phyloP scores from a whole-genome alignment of 2,329 filamentous ascomycete genomes.

The Cordyceps cateniannulata region DNA sequence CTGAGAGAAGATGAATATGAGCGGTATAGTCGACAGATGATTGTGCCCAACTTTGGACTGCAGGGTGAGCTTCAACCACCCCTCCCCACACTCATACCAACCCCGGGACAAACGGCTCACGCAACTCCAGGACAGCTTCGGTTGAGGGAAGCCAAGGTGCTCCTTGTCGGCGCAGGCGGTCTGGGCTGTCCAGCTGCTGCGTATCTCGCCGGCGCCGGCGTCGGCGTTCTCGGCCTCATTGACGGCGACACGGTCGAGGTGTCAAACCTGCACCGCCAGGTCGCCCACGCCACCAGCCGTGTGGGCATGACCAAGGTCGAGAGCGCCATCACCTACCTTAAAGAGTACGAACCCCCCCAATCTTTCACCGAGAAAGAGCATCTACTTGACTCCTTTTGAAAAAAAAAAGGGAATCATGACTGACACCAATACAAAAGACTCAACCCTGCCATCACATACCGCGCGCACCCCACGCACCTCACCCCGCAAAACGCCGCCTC shows the following conservation, averaged over 20 bases:
- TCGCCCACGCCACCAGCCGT: constrained; percentile 66
- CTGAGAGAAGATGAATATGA: constrained; percentile 68
- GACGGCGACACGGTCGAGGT: constrained; percentile 84
- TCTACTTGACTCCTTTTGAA: no score
- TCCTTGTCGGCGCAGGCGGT: constrained; percentile 83
- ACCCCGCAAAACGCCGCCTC: constrained; percentile 59
- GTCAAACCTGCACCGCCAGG: constrained; percentile 89
- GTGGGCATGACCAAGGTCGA: constrained; percentile 76
- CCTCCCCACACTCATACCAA: neutral
- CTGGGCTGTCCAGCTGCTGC: constrained; percentile 85
- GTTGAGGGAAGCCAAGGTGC: constrained; percentile 62
- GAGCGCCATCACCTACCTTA: constrained; percentile 59
- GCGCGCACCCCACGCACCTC: constrained; percentile 57
- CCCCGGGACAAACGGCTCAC: neutral
- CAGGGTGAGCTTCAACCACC: constrained; percentile 46
- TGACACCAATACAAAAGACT: constrained; percentile 42
- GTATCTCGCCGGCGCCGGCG: constrained; percentile 86
- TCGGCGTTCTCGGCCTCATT: constrained; percentile 75
- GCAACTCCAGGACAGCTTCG: constrained; percentile 60
- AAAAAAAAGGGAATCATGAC: no score
- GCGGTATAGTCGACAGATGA: constrained; percentile 85
- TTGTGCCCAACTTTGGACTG: constrained; percentile 75
- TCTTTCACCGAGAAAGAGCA: neutral
- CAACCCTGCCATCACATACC: constrained; percentile 65
- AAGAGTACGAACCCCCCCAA: constrained; percentile 34